Conservation (phyloP, 176 grass and related monocot genomes). For the Avena eriantha region DNA sequence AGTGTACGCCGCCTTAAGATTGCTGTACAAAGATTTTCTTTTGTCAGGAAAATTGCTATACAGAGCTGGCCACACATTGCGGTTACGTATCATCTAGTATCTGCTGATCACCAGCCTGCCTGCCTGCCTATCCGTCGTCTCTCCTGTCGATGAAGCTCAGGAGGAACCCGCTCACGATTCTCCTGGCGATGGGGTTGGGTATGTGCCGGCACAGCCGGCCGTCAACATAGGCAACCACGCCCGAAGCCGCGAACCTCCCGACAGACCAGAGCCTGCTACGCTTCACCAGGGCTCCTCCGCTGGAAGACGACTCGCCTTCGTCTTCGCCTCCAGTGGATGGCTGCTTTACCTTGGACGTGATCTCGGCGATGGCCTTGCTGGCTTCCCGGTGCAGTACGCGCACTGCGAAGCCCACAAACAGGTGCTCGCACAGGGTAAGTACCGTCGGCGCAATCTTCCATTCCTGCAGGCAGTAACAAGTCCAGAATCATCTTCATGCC, state of each 20-base stretch:
- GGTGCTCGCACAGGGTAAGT: slow-evolving; percentile 75
- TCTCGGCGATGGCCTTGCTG: slow-evolving; percentile 44
- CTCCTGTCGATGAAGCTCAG: slow-evolving; percentile 76
- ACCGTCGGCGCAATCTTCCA: slow-evolving; percentile 81
- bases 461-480: slow-evolving; percentile 53
- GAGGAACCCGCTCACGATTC: slow-evolving; percentile 85
- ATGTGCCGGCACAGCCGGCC: slow-evolving; percentile 80
- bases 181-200: slow-evolving; percentile 77
- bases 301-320: neutral
- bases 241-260: slow-evolving; percentile 62
- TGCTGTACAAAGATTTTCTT: neutral
- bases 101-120: neutral
- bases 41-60: slow-evolving; percentile 3
- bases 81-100: neutral
- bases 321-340: slow-evolving; percentile 25
- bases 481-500: neutral
- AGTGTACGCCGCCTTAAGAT: neutral
- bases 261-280: slow-evolving; percentile 60
- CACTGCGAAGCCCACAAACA: slow-evolving; percentile 84
- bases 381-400: slow-evolving; percentile 64
- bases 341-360: slow-evolving; percentile 45
- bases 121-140: slow-evolving; percentile 23
- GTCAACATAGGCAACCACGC: slow-evolving; percentile 75
- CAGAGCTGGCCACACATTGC: neutral
- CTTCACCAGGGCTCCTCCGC: slow-evolving; percentile 25